Evolutionary conservation across 495 filamentous ascomycete genomes (phyloP), one percentile per base, ranked within the genome.

Genomic region (Tuber melanosporum): DNA sequence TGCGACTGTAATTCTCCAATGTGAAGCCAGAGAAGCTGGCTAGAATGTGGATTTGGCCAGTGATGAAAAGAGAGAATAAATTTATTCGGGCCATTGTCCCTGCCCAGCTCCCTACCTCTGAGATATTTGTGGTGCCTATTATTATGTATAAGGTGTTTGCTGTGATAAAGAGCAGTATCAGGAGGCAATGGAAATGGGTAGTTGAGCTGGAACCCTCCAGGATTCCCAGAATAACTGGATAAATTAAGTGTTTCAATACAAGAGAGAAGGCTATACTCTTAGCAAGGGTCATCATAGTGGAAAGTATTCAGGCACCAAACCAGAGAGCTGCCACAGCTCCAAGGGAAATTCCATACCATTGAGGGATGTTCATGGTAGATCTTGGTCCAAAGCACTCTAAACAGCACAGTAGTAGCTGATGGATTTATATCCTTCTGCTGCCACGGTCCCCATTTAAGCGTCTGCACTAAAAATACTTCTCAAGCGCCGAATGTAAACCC

Each of bases 1-100:
- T 41, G 14, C 80, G 70, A 74, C 81, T 72, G 72, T 81, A 84
- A 46, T 78, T 79, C 52, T 81, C 70, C n/a, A 83, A 81, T 42
- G 81, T 82, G 19, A 84, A 71, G 26, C 82, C 81, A 42, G 84
- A 77, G 7, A 84, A 47, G 49, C 73, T 32, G 43, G 46, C 62
- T 8, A 82, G 57, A 19, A 80, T 49, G 57, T 75, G 71, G 47
- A 82, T 74, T 15, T 57, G 69, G 20, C 72, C 76, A 66, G 79
- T 62, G 20, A 32, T 73, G 72, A 80, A 74, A 22, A 82, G 77
- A 43, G 74, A 76, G 52, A 81, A 79, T 5, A 82, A 71, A 36
- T 82, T 82, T 32, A 79, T 62, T 43, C 78, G 77, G 14, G 78
- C 77, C 70, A 82, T 79, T 12, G 71, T 73, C 41, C 74, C 71